Conservation (phyloP, 192 early-diverging fungal species). For the Lunasporangiospora selenospora region DNA sequence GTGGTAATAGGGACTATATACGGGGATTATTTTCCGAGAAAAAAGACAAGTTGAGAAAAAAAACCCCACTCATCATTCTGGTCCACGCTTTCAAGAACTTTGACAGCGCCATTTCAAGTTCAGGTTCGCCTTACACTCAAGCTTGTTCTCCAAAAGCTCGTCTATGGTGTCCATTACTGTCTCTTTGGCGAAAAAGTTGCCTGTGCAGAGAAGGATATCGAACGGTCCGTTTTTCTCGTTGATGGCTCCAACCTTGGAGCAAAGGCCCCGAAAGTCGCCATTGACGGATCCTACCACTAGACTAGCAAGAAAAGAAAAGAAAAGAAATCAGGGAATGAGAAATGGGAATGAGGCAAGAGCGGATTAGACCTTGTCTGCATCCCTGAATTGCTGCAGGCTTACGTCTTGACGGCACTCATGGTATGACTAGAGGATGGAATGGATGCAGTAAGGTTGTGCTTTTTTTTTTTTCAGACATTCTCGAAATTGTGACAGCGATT, state of each 20-base stretch:
- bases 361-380: no score
- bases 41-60: not conserved
- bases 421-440: not conserved
- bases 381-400: no score
- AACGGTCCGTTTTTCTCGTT: slow-evolving; percentile 89
- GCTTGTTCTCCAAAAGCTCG: slow-evolving; percentile 61
- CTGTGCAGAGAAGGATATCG: slow-evolving; percentile 78
- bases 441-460: not conserved
- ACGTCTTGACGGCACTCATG: slow-evolving; percentile 48
- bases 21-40: no score
- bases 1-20: slow-evolving; percentile 73
- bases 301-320: slow-evolving; percentile 30
- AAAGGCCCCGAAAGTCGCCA: slow-evolving; percentile 69
- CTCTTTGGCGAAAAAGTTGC: slow-evolving; percentile 78
- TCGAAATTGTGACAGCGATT: no score
- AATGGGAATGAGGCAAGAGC: not conserved
- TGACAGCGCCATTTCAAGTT: not conserved
- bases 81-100: not conserved
- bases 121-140: slow-evolving; percentile 40
- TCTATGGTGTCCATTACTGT: slow-evolving; percentile 54
- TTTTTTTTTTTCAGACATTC: no score
- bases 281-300: slow-evolving; percentile 80
- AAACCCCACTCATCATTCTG: not conserved
- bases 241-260: slow-evolving; percentile 77
- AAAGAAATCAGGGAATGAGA: not conserved